Evolutionary conservation across 2,329 filamentous ascomycete species (phyloP), one percentile per base, ranked within the genome.

Genomic region (Penicillium nordicum): DNA sequence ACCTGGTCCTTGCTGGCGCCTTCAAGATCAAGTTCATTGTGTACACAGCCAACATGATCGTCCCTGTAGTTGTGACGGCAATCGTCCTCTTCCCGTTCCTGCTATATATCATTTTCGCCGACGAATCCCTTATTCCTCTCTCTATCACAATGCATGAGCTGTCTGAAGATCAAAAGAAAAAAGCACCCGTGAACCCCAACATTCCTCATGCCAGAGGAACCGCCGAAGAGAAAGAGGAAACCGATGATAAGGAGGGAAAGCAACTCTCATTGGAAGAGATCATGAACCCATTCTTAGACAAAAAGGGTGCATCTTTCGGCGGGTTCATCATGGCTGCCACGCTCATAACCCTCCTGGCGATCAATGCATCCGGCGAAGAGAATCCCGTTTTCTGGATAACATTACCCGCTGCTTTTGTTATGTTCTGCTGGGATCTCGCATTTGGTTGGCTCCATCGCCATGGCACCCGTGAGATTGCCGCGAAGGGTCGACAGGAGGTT

Each of bases 41-140:
- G 40, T 90, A 90, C 66, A 90, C 87, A 0, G 87, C 85, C n/a
- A 89, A 90, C 67, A 88, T 90, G 81, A 86, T 90, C 18, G 85
- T 90, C 0, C 88, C 88, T 0, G 86, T 88, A 1, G 73, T 89
- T 23, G 75, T 82, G n/a, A 90, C 88, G 0, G 86, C 81, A 2
- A 77, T 90, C 16, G 73, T 89, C 0, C 72, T 90, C 3, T 90
- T 88, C 49, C 88, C 88, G 0, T 87, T 89, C 61, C 70, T 91
- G 5, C 75, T 90, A 0, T 90, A 88, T 64, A 79, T 89, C 53
- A 80, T 90, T 18, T 91, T 90, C 61, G 80, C 81, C 1, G 79
- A 87, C 57, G 80, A 86, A 47, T 72, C 78, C 2, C 80, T 90
- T 9, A 86, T 90, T 6, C 88, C 88, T 0, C 70, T 75, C 2